Evolutionary conservation across 305 asterid species (phyloP).

Genomic region (Solanum chacoense): DNA sequence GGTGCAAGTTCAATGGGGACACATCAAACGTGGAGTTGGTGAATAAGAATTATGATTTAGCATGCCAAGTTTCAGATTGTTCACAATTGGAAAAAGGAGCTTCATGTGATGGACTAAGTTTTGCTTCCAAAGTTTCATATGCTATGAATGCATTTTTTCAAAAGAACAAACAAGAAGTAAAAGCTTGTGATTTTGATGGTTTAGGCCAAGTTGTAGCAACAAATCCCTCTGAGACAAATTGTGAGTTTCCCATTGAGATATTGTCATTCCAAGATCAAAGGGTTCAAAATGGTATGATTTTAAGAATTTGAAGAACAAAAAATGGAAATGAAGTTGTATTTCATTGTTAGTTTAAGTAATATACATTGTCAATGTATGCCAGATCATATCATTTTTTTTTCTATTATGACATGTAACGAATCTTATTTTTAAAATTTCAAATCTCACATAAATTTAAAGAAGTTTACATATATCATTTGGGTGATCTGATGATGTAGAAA

Average conservation of each 20-base stretch:
- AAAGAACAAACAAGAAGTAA: background rate
- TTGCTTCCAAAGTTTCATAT: slow-evolving; percentile 17
- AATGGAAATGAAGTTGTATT: background rate
- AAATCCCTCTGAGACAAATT: slow-evolving; percentile 18
- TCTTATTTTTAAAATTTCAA: background rate
- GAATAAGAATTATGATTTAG: background rate
- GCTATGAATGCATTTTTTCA: slow-evolving; percentile 5
- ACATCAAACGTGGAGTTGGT: background rate
- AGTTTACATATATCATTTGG: background rate
- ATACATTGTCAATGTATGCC: background rate
- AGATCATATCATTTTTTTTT: background rate
- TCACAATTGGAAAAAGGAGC: slow-evolving; percentile 14
- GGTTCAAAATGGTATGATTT: background rate
- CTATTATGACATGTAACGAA: background rate
- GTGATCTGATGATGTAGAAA: background rate
- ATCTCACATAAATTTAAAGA: background rate
- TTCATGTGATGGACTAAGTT: slow-evolving; percentile 28
- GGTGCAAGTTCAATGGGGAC: slow-evolving; percentile 34
- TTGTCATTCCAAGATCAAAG: background rate
- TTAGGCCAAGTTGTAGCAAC: slow-evolving; percentile 8
- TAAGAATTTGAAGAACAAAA: background rate
- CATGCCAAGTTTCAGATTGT: slow-evolving; percentile 30
- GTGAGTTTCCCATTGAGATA: slow-evolving; percentile 31
- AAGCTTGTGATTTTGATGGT: slow-evolving; percentile 11
- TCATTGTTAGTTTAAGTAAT: background rate